Evolutionary conservation across 176 grass and related monocot genomes (phyloP).

Genomic region (Musa schizocarpa): DNA sequence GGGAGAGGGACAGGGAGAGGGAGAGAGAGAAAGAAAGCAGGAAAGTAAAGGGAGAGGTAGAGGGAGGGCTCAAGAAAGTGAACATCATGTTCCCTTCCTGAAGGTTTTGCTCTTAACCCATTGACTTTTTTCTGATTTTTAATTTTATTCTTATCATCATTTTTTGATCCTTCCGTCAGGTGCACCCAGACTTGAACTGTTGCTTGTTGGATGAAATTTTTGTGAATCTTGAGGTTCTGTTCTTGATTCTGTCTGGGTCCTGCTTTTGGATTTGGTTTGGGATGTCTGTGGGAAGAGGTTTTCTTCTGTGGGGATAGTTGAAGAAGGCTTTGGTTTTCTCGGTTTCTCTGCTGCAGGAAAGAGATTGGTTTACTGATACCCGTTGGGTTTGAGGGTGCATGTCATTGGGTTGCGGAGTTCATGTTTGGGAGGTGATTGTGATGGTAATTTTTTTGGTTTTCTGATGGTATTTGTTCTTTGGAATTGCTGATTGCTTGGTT

Average conservation of each 20-base stretch:
- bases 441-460: background rate
- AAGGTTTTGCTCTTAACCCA: conserved; percentile 12
- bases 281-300: background rate
- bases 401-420: background rate
- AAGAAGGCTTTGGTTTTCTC: background rate
- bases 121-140: background rate
- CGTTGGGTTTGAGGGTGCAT: background rate
- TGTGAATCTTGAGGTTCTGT: background rate
- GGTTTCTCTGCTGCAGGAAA: background rate
- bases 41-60: too few species aligned
- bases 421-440: background rate
- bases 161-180: background rate
- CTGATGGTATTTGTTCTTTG: background rate
- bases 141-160: background rate
- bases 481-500: background rate
- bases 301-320: background rate
- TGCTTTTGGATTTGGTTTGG: background rate
- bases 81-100: conserved; percentile 22
- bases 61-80: conserved; percentile 1
- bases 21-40: background rate
- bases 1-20: too few species aligned
- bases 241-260: background rate
- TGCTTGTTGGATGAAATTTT: background rate
- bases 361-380: background rate
- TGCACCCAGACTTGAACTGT: background rate